Percentiles rank a stretch among this genome's conserved stretches.
These are phyloP conservation scores for Globisporangium alternatum DNA, from an alignment of 352 stramenopile species.

Conservation along the genomic window DNA sequence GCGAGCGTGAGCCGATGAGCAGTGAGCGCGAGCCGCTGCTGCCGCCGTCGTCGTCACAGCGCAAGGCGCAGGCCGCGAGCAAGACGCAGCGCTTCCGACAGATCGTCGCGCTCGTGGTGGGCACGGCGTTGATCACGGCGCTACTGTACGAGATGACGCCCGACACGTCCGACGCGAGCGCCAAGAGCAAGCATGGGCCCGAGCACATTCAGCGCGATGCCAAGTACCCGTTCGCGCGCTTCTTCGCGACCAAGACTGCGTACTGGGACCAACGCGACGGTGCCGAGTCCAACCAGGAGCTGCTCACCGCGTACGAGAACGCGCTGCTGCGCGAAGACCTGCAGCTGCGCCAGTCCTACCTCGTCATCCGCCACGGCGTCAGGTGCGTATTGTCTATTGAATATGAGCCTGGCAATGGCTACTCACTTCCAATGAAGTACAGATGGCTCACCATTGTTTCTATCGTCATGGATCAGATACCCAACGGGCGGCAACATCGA, in stretches of 20 bases:
- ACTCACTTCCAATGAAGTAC: not conserved
- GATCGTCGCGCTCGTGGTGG: constrained; percentile 11
- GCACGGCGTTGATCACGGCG: constrained; percentile 15
- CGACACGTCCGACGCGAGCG: constrained; percentile 1
- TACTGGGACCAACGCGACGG: constrained; percentile 51
- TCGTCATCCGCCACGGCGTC: constrained; percentile 61
- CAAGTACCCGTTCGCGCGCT: constrained; percentile 24
- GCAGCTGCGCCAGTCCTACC: constrained; percentile 58
- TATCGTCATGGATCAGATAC: constrained; percentile 28
- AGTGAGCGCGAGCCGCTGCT: constrained; percentile 12
- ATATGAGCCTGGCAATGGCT: not conserved
- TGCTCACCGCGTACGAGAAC: constrained; percentile 23
- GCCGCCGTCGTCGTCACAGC: constrained; percentile 2
- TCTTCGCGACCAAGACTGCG: constrained; percentile 55
- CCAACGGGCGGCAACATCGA: constrained; percentile 48
- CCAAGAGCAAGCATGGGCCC: constrained; percentile 7
- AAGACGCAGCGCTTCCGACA: constrained; percentile 18
- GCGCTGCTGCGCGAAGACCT: constrained; percentile 29
- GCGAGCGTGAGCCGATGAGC: constrained; percentile 8
- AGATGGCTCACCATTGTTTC: not conserved
- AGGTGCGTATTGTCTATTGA: constrained; percentile 25
- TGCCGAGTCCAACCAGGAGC: constrained; percentile 20
- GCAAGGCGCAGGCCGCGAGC: constrained; percentile 3
- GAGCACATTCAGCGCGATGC: constrained; percentile 13
- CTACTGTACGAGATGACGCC: constrained; percentile 22